phyloP scores from a whole-genome alignment of 2,329 filamentous ascomycete genomes.

The Aspergillus luchuensis region DNA sequence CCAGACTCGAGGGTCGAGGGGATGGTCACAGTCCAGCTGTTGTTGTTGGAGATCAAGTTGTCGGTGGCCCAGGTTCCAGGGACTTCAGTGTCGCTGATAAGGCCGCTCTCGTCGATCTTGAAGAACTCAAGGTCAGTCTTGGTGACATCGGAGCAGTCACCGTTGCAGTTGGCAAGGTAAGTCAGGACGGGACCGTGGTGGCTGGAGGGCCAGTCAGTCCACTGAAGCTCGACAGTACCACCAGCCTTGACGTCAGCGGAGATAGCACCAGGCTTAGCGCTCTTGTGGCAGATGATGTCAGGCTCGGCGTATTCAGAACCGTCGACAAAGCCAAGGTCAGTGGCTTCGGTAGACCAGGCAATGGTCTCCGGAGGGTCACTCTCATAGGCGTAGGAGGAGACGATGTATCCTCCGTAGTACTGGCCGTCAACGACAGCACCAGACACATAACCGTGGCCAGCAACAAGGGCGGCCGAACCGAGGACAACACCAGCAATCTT shows the following conservation, averaged over 20 bases:
- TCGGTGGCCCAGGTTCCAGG: constrained; percentile 60
- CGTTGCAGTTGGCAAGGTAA: constrained; percentile 64
- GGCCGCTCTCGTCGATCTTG: constrained; percentile 64
- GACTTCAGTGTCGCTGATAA: constrained; percentile 46
- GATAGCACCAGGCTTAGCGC: constrained; percentile 53
- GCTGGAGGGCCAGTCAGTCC: constrained; percentile 66
- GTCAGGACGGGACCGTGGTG: constrained; percentile 67
- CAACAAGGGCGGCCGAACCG: constrained; percentile 39
- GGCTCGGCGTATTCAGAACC: constrained; percentile 49
- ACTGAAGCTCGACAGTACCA: constrained; percentile 59
- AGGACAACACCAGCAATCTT: constrained; percentile 38
- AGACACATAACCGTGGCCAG: constrained; percentile 43
- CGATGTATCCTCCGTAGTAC: constrained; percentile 46
- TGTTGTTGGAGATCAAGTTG: constrained; percentile 55
- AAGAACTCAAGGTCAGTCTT: constrained; percentile 60
- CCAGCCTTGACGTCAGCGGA: constrained; percentile 64
- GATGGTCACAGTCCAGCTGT: constrained; percentile 53
- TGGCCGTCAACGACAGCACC: constrained; percentile 39
- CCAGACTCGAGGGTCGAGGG: constrained; percentile 51
- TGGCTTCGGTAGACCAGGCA: constrained; percentile 57
- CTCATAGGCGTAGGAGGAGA: constrained; percentile 38
- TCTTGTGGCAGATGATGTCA: constrained; percentile 65
- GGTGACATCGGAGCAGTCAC: constrained; percentile 58
- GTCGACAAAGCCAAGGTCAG: constrained; percentile 58
- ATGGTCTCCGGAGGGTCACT: constrained; percentile 47